Conservation (phyloP, 805 yeast species). For the Tetrapisispora iriomotensis region DNA sequence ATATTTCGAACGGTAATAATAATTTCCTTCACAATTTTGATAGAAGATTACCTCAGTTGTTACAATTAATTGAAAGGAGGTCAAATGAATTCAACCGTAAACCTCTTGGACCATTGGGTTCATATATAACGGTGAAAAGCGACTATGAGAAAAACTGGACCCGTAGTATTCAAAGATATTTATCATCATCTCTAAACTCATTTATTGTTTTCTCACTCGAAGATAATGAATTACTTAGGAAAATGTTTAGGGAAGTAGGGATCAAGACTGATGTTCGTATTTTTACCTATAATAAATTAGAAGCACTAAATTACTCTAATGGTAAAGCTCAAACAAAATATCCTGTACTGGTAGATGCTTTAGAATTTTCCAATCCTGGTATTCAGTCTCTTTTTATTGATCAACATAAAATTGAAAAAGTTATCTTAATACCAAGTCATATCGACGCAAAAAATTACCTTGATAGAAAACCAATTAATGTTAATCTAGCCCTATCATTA, state of each 20-base stretch:
- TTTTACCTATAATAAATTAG: constrained; percentile 18
- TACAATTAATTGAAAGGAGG: constrained; percentile 32
- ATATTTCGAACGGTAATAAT: constrained; percentile 23
- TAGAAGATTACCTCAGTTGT: constrained; percentile 31
- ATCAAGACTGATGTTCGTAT: constrained; percentile 41
- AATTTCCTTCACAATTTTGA: constrained; percentile 43
- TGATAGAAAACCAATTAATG: constrained; percentile 31
- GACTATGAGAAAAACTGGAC: constrained; percentile 47
- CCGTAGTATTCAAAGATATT: constrained; percentile 45
- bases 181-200: constrained; percentile 43
- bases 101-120: constrained; percentile 81
- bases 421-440: constrained; percentile 43
- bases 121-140: constrained; percentile 43
- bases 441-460: constrained; percentile 41
- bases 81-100: constrained; percentile 33
- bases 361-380: constrained; percentile 46
- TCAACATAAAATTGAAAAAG: constrained; percentile 45
- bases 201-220: constrained; percentile 57
- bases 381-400: constrained; percentile 59
- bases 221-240: constrained; percentile 43
- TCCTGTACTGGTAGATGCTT: constrained; percentile 48
- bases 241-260: constrained; percentile 27
- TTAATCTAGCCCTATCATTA: constrained; percentile 35
- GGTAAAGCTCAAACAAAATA: constrained; percentile 36
- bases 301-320: constrained; percentile 37